A percentile compares a stretch with the other conserved stretches of the same genome.
These are phyloP conservation scores for Dalbergia cochinchinensis DNA, from an alignment of 306 rosid species.

Conservation along the genomic window DNA sequence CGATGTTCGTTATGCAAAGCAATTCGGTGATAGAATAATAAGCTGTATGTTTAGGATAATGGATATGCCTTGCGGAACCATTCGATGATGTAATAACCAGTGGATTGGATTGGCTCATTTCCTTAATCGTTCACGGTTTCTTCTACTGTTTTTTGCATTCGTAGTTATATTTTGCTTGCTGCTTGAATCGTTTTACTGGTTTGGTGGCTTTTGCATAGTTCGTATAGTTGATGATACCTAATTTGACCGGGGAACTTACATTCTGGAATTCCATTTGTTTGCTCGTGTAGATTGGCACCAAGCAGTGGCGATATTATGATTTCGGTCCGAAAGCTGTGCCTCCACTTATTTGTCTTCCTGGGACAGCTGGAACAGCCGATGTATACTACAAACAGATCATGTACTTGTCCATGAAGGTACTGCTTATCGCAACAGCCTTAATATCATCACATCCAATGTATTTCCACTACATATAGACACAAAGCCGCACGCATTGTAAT, in stretches of 20 bases:
- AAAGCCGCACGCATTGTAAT: not conserved
- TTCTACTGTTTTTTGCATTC: slow-evolving; percentile 17
- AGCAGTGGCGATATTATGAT: slow-evolving; percentile 97
- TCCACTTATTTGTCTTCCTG: slow-evolving; percentile 98
- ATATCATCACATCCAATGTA: slow-evolving; percentile 26
- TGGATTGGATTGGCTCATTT: not conserved
- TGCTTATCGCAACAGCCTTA: not conserved
- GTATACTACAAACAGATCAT: slow-evolving; percentile 97
- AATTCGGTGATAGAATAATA: not conserved
- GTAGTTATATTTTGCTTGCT: slow-evolving; percentile 11
- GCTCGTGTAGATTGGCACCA: slow-evolving; percentile 82
- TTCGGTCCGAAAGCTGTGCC: slow-evolving; percentile 95
- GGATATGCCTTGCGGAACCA: not conserved
- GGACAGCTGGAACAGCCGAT: slow-evolving; percentile 96
- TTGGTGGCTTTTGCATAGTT: slow-evolving; percentile 3
- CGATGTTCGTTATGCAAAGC: not conserved
- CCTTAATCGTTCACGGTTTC: not conserved
- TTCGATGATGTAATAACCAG: not conserved
- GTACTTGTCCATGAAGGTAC: slow-evolving; percentile 92
- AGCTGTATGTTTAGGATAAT: not conserved
- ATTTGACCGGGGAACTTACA: not conserved
- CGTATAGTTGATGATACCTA: not conserved
- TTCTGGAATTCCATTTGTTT: not conserved
- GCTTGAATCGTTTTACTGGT: not conserved
- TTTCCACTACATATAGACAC: not conserved